These are phyloP conservation scores for Prunus yedoensis DNA, from an alignment of 331 rosid species.

Conservation along the genomic window DNA sequence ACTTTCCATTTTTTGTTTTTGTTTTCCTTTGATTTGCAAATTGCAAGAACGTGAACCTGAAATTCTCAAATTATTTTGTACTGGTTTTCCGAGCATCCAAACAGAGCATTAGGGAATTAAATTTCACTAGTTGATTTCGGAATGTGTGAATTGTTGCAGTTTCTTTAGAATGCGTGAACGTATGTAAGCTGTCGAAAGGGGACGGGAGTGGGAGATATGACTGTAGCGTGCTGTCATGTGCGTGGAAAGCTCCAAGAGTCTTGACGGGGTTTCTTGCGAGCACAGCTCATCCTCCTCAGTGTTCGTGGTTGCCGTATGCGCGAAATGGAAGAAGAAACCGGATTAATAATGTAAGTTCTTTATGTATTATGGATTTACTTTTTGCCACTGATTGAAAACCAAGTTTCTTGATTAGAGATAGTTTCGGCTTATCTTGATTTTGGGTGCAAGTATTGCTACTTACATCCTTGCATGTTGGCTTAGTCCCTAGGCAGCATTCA, in stretches of 20 bases:
- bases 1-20: not conserved
- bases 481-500: not conserved
- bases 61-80: not conserved
- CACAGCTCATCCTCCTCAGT: constrained; percentile 69
- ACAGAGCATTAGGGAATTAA: constrained; percentile 13
- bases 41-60: not conserved
- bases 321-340: constrained; percentile 65
- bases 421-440: not conserved
- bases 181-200: constrained; percentile 69
- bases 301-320: constrained; percentile 31
- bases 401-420: not conserved
- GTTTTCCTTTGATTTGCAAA: not conserved
- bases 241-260: constrained; percentile 95
- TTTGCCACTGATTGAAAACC: not conserved
- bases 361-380: not conserved
- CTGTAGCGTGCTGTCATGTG: constrained; percentile 75
- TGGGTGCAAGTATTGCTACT: not conserved
- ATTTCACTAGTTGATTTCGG: constrained; percentile 25
- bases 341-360: constrained; percentile 66
- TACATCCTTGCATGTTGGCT: not conserved
- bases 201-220: constrained; percentile 83
- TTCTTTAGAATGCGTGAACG: constrained; percentile 88
- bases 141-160: constrained; percentile 50
- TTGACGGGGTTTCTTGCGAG: constrained; percentile 93
- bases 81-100: constrained; percentile 19